Conservation (phyloP, 1,139 yeast genomes). For the Kazachstania sp. region DNA sequence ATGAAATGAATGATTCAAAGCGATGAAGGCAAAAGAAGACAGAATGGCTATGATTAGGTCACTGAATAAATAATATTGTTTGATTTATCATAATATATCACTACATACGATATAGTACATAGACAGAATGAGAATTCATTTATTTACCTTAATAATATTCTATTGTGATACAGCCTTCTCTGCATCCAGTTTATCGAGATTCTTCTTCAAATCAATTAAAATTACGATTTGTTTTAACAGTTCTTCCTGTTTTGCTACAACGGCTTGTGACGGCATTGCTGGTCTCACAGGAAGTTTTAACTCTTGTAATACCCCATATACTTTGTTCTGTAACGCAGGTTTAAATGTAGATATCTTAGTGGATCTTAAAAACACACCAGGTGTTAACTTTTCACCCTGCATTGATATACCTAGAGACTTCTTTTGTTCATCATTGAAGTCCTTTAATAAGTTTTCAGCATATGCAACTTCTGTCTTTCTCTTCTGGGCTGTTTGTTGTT, state of each 20-base stretch:
- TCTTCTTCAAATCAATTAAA: constrained; percentile 76
- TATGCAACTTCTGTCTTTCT: constrained; percentile 28
- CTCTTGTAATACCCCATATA: constrained; percentile 65
- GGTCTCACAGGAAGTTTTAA: constrained; percentile 72
- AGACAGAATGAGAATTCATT: not conserved
- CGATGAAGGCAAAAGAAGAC: not conserved
- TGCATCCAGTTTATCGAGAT: constrained; percentile 77
- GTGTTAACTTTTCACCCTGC: constrained; percentile 66
- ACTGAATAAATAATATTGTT: too few species aligned
- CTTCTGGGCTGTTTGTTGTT: constrained; percentile 27
- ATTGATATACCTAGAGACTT: constrained; percentile 77
- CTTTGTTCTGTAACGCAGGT: constrained; percentile 70
- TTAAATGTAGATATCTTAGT: constrained; percentile 52
- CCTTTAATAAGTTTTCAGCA: constrained; percentile 36
- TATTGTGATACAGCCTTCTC: constrained; percentile 45
- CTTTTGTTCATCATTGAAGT: constrained; percentile 69
- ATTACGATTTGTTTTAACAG: constrained; percentile 64
- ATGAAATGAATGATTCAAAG: not conserved
- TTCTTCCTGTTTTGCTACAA: constrained; percentile 72
- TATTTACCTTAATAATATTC: not conserved
- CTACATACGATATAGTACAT: not conserved
- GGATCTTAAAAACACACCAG: constrained; percentile 64
- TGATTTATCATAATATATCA: too few species aligned
- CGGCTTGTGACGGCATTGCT: constrained; percentile 77
- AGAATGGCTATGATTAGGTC: not conserved